A percentile compares a stretch with the other conserved stretches of the same genome.
These are phyloP conservation scores for Daedaleopsis sinensis DNA, from an alignment of 768 basidiomycete species.

Conservation along the genomic window DNA sequence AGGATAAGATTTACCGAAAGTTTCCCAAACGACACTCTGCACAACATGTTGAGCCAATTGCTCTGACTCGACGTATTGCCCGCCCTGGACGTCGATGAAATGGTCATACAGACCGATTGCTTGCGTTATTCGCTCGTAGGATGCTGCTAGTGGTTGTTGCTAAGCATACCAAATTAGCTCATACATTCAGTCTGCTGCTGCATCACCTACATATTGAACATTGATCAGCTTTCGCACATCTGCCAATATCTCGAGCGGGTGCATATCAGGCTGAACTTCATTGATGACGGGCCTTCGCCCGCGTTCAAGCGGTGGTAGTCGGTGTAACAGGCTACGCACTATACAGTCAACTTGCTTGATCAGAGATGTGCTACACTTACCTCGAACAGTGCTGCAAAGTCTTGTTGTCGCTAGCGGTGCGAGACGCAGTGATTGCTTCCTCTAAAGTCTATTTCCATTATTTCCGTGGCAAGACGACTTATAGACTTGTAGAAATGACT, in stretches of 20 bases:
- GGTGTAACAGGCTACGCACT: slow-evolving; percentile 62
- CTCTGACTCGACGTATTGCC: slow-evolving; percentile 53
- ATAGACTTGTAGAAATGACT: neutral
- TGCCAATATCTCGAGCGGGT: slow-evolving; percentile 75
- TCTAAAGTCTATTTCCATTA: slow-evolving; percentile 54
- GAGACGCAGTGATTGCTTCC: slow-evolving; percentile 79
- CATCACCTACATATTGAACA: slow-evolving; percentile 54
- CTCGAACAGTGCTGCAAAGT: slow-evolving; percentile 82
- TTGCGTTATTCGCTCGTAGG: slow-evolving; percentile 70
- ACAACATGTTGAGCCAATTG: slow-evolving; percentile 76
- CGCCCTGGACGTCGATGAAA: slow-evolving; percentile 63
- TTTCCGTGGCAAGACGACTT: neutral
- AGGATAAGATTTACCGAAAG: slow-evolving; percentile 52
- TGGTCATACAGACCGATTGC: slow-evolving; percentile 71
- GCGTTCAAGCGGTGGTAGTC: slow-evolving; percentile 52
- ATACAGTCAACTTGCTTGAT: neutral
- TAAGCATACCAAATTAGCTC: slow-evolving; percentile 28
- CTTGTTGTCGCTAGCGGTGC: slow-evolving; percentile 69
- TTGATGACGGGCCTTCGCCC: slow-evolving; percentile 58
- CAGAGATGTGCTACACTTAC: slow-evolving; percentile 36
- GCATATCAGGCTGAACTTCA: slow-evolving; percentile 74
- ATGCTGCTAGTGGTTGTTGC: slow-evolving; percentile 71
- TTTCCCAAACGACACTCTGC: slow-evolving; percentile 73
- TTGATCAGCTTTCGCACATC: slow-evolving; percentile 79
- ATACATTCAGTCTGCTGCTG: neutral